phyloP scores from a whole-genome alignment of 345 rosid genomes.

The Hypericum perforatum region DNA sequence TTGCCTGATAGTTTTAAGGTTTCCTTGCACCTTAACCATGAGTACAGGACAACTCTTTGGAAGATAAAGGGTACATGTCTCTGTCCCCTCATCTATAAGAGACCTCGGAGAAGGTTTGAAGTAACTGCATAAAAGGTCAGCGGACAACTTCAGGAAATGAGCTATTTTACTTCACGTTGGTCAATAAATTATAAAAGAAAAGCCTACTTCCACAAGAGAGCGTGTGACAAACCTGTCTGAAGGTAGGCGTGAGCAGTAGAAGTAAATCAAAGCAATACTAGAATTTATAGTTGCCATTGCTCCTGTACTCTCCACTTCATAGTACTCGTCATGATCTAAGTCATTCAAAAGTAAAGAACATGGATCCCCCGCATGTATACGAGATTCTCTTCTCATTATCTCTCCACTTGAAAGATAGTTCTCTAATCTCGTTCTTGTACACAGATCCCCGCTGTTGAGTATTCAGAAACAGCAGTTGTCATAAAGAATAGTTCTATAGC shows the following conservation, averaged over 20 bases:
- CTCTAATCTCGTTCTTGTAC: conserved; percentile 37
- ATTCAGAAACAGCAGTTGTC: conserved; percentile 1
- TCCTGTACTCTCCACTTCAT: conserved; percentile 47
- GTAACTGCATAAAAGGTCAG: conserved; percentile 36
- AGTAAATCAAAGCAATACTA: conserved; percentile 52
- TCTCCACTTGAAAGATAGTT: conserved; percentile 55
- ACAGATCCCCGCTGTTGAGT: conserved; percentile 41
- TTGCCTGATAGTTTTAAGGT: conserved; percentile 37
- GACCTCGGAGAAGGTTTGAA: conserved; percentile 66
- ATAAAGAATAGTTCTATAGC: no score
- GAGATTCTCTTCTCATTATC: conserved; percentile 61
- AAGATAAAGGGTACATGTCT: conserved; percentile 39
- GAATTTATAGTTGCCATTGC: conserved; percentile 52
- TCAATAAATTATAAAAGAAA: conserved; percentile 3
- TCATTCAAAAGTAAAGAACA: conserved; percentile 40
- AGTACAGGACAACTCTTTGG: conserved; percentile 65
- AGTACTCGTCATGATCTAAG: conserved; percentile 24
- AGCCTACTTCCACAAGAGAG: neutral
- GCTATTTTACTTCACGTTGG: conserved; percentile 1
- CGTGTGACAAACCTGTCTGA: conserved; percentile 59
- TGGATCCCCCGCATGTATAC: conserved; percentile 43
- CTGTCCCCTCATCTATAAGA: conserved; percentile 35
- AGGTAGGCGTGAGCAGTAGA: conserved; percentile 84
- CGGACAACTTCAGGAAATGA: neutral
- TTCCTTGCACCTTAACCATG: conserved; percentile 30